Evolutionary conservation across 2,329 filamentous ascomycete genomes (phyloP), one percentile per base, ranked within the genome.

Genomic region (Aspergillus niger): DNA sequence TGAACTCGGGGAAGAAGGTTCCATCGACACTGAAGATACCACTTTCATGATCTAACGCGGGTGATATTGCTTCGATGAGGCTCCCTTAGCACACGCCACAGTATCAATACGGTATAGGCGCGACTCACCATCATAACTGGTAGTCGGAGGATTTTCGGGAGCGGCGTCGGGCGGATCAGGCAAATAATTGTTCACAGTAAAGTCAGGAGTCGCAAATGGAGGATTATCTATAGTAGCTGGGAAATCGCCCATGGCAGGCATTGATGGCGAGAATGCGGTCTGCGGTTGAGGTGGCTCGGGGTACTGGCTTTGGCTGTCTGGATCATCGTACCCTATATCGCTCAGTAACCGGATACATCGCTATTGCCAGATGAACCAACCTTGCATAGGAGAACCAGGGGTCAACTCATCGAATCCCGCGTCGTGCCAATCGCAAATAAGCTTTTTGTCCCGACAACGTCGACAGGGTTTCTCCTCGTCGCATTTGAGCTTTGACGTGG

Each of bases 401-500:
- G 66, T 65, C 3, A 61, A 51, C 11, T 68, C 66, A 24, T 64
- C 65, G 15, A 30, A 22, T 4, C 24, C 52, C 3, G 61, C 55
- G 24, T 69, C 67, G 17, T 69, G 65, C 65, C 70, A 74, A 28
- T 74, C 73, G 59, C 82, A 85, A 5, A 70, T 64, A 20, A 83
- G 77, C 64, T 77, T 77, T 64, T 81, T 82, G 65, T 81, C 81
- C 43, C 72, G 76, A 69, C 82, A 85, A 49, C 82, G 74, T 62
- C 75, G 80, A 66, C 82, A 85, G 7, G 82, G 82, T 70, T 84
- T 84, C 49, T 80, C 76, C 63, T 85, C 82, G 61, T 84, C 81
- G 62, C 82, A 85, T 66, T 82, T 81, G 20, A 85, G 72, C 65
- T 85, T 82, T 2, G 81, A 78, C 22, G 77, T 75, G 22, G 82